Conservation (phyloP, 192 early-diverging fungal genomes). For the Entophlyctis helioformis region DNA sequence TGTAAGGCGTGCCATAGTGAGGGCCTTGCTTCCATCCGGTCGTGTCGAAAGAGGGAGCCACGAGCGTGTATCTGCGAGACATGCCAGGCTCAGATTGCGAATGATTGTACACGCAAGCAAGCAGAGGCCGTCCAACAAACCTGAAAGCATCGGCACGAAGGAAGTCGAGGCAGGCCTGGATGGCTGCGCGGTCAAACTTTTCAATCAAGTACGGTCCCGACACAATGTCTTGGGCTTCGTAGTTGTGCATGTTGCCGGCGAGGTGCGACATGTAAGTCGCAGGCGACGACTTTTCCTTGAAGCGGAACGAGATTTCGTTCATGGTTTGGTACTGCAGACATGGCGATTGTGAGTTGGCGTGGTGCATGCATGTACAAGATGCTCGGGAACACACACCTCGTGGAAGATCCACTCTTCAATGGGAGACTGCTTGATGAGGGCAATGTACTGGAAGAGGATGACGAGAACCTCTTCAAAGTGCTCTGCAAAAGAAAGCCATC, state of each 20-base stretch:
- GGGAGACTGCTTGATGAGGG: slow-evolving; percentile 61
- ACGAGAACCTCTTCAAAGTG: slow-evolving; percentile 71
- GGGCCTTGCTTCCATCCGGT: slow-evolving; percentile 41
- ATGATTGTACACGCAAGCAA: no score
- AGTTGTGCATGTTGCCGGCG: slow-evolving; percentile 71
- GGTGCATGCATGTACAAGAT: no score
- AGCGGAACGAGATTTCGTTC: slow-evolving; percentile 24
- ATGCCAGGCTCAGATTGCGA: no score
- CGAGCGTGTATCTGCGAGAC: slow-evolving; percentile 14
- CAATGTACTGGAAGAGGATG: slow-evolving; percentile 79
- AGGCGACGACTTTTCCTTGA: slow-evolving; percentile 43
- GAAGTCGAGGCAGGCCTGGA: slow-evolving; percentile 48
- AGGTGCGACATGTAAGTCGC: slow-evolving; percentile 53
- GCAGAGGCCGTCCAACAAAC: neutral
- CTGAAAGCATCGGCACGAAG: slow-evolving; percentile 52
- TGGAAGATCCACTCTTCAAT: slow-evolving; percentile 71
- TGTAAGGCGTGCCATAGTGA: slow-evolving; percentile 77
- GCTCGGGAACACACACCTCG: no score
- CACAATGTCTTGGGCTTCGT: slow-evolving; percentile 54
- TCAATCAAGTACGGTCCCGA: slow-evolving; percentile 56
- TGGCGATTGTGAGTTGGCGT: no score
- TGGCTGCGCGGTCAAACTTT: slow-evolving; percentile 51
- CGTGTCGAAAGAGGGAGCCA: slow-evolving; percentile 24
- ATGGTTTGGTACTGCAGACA: slow-evolving; percentile 18
- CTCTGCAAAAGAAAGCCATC: slow-evolving; percentile 13